Percentiles rank a stretch among this genome's conserved stretches.
These are phyloP conservation scores for Claviceps sp. DNA, from an alignment of 2,329 filamentous ascomycete genomes.

Conservation along the genomic window DNA sequence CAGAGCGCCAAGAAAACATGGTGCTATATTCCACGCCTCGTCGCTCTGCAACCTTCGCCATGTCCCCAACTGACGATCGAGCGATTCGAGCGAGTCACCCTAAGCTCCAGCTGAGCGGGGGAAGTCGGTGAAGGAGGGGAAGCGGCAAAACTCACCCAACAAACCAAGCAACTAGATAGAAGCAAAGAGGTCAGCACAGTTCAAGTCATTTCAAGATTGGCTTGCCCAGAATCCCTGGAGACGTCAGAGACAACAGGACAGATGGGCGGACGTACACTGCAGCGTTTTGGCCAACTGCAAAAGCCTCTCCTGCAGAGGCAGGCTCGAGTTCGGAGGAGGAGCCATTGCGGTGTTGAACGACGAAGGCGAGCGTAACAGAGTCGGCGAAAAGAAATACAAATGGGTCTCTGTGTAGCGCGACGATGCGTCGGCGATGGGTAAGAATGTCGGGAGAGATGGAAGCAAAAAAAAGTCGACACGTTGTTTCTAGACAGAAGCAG, in stretches of 20 bases:
- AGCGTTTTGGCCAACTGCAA: conserved; percentile 72
- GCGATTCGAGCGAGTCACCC: neutral
- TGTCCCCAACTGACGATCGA: neutral
- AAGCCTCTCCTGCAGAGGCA: conserved; percentile 63
- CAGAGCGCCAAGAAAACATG: neutral
- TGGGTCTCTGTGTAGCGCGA: neutral
- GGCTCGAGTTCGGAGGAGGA: conserved; percentile 55
- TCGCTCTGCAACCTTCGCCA: neutral
- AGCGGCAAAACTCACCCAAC: conserved; percentile 49
- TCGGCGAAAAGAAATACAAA: neutral
- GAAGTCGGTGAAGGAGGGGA: conserved; percentile 6
- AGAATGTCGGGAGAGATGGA: neutral
- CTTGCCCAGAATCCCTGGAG: neutral
- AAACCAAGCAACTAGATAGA: conserved; percentile 59
- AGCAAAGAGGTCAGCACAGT: conserved; percentile 21
- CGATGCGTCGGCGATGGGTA: neutral
- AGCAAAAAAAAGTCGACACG: neutral
- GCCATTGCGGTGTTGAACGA: conserved; percentile 17
- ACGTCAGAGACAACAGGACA: neutral
- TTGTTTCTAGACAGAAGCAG: neutral
- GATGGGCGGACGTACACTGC: conserved; percentile 55
- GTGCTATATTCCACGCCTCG: neutral
- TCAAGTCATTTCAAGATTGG: neutral
- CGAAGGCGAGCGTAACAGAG: neutral
- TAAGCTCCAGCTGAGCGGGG: neutral